phyloP scores from a whole-genome alignment of 2,329 filamentous ascomycete genomes.

The Simplicillium sp. region DNA sequence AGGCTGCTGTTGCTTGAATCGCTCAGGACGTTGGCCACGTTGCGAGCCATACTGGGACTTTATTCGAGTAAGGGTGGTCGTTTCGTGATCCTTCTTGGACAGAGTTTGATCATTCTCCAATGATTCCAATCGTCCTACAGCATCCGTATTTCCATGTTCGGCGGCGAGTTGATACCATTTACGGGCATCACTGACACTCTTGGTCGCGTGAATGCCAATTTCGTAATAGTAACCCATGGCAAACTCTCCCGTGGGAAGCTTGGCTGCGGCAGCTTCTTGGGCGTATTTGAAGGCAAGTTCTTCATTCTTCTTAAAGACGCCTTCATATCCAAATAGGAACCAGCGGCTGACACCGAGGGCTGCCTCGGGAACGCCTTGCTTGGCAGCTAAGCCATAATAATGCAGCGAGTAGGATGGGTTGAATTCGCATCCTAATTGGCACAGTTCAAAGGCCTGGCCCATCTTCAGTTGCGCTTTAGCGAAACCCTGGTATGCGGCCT shows the following conservation, averaged over 20 bases:
- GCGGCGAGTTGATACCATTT: conserved; percentile 88
- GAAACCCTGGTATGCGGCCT: conserved; percentile 91
- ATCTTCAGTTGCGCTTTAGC: conserved; percentile 96
- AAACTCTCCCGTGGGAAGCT: conserved; percentile 86
- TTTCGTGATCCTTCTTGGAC: conserved; percentile 87
- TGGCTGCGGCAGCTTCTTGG: conserved; percentile 70
- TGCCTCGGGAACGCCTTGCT: conserved; percentile 86
- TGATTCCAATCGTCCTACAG: conserved; percentile 69
- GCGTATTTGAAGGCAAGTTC: conserved; percentile 88
- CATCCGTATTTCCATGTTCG: conserved; percentile 86
- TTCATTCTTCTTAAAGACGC: conserved; percentile 90
- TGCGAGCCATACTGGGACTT: conserved; percentile 70
- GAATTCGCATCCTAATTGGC: conserved; percentile 89
- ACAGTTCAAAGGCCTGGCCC: conserved; percentile 91
- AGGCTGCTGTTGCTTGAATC: conserved; percentile 40
- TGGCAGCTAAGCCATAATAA: conserved; percentile 87
- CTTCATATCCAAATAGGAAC: conserved; percentile 94
- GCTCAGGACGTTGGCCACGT: conserved; percentile 49
- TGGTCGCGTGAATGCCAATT: conserved; percentile 85
- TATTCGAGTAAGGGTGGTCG: conserved; percentile 79
- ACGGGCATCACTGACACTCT: conserved; percentile 71
- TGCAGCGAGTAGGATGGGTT: conserved; percentile 87
- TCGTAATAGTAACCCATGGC: conserved; percentile 97
- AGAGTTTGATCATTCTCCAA: conserved; percentile 75
- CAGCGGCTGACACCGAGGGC: conserved; percentile 96